phyloP scores from a whole-genome alignment of 768 basidiomycete genomes.

The Royoungia palumana region DNA sequence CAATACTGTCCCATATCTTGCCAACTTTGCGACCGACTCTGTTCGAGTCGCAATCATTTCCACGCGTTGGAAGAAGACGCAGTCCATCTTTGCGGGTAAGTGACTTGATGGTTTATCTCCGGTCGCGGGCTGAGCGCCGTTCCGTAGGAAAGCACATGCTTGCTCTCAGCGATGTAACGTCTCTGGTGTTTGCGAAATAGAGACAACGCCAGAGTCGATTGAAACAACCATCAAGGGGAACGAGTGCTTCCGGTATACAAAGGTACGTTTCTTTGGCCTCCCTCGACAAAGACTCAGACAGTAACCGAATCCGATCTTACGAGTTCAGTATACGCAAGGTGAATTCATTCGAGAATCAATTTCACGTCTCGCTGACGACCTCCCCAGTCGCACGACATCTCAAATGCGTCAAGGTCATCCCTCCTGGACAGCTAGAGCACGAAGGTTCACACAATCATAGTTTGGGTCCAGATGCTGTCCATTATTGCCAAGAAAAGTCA shows the following conservation, averaged over 20 bases:
- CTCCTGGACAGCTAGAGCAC: constrained; percentile 40
- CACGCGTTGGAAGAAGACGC: constrained; percentile 43
- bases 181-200: constrained; percentile 54
- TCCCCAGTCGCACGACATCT: constrained; percentile 45
- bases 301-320: background rate
- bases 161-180: constrained; percentile 45
- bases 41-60: constrained; percentile 45
- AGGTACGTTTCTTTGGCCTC: constrained; percentile 34
- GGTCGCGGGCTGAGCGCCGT: constrained; percentile 2
- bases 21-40: constrained; percentile 53
- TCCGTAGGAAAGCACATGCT: constrained; percentile 42
- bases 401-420: constrained; percentile 47
- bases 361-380: background rate
- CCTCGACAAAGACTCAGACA: background rate
- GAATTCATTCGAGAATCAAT: background rate
- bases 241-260: constrained; percentile 62
- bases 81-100: constrained; percentile 58
- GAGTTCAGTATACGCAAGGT: constrained; percentile 52
- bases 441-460: constrained; percentile 48
- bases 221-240: constrained; percentile 60
- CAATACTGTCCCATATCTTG: constrained; percentile 53
- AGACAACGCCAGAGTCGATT: constrained; percentile 54
- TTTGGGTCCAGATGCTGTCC: constrained; percentile 40
- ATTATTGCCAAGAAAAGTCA: constrained; percentile 51
- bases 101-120: background rate